Base-by-base conservation (phyloP, 2,329 filamentous ascomycete species). In the Periconia macrospinosa region DNA sequence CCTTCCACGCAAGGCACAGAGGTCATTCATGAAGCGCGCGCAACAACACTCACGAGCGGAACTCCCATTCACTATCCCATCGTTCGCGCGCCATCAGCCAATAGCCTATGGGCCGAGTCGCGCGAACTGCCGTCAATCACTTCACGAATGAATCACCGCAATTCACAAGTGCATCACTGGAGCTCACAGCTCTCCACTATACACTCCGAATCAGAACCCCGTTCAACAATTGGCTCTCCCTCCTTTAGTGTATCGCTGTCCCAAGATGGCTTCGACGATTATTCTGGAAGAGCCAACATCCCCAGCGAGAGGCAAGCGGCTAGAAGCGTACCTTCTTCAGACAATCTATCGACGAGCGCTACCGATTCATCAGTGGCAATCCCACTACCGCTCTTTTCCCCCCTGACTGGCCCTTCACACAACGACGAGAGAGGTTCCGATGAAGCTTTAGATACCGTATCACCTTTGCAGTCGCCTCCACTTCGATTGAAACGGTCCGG, bases 101-200 rank as follows among this genome's bases (percentile, higher is more conserved):
- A 61, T 58, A 69, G 66, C 61, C 66, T 69, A 61, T 69, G 67
- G 62, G 69, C 69, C 47, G 65, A 68, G 54, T 68, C 70, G 50
- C 68, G 70, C 47, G 61, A 68, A 35, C 52, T 69, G 49, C 67
- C 69, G 19, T 68, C 60, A 47, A 68, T 72, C 44, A 60, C 70
- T 46, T 68, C 70, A 61, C 74, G 72, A 67, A 76, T 76, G 74
- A 69, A 68, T 59, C 66, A 70, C 55, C 69, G 63, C 49, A 59
- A 65, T 19, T 58, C 60, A 15, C 62, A 70, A 50, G 67, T 69
- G 55, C 71, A 74, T 55, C 69, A 72, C 45, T 75, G 71, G 72
- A 75, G 71, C 60, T 72, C 72, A 18, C 70, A 73, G 61, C 66
- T 75, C 44, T 75, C 72, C 48, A 75, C 72, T 17, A 74, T 73